Conservation (phyloP, 208 protist genomes). For the Herpetomonas muscarum region DNA sequence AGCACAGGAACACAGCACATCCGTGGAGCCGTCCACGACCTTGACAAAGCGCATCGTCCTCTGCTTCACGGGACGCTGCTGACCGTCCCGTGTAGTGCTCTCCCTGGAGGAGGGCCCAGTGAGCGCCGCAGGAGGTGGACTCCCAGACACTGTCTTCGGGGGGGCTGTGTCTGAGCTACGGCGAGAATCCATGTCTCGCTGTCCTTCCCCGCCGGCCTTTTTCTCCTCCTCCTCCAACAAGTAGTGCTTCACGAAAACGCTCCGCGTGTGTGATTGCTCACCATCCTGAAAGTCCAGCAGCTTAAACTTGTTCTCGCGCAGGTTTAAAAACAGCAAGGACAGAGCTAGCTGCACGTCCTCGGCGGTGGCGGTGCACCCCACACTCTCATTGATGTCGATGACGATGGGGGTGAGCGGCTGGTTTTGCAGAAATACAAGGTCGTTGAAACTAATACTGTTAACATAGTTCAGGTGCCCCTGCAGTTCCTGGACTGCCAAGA, state of each 20-base stretch:
- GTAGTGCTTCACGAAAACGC: constrained; percentile 86
- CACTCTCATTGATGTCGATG: constrained; percentile 30
- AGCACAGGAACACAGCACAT: constrained; percentile 82
- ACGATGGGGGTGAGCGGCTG: constrained; percentile 43
- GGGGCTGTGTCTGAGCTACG: too few relatives aligned
- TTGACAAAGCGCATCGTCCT: constrained; percentile 71
- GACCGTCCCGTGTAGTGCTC: too few relatives aligned
- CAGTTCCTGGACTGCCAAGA: constrained; percentile 82
- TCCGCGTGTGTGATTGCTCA: constrained; percentile 39
- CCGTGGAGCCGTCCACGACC: constrained; percentile 70
- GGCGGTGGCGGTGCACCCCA: background rate
- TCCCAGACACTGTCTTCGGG: too few relatives aligned
- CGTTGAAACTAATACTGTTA: constrained; percentile 77
- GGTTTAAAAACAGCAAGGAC: constrained; percentile 57
- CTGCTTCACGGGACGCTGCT: constrained; percentile 3
- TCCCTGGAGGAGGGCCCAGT: too few relatives aligned
- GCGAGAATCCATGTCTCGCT: background rate
- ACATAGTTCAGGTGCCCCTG: constrained; percentile 87
- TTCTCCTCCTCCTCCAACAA: constrained; percentile 44
- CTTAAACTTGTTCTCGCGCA: constrained; percentile 87
- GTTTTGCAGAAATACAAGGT: constrained; percentile 83
- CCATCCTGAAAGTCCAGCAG: constrained; percentile 64
- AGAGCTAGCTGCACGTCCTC: constrained; percentile 34
- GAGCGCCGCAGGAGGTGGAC: too few relatives aligned
- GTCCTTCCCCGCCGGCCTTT: constrained; percentile 12